phyloP scores from a whole-genome alignment of 2,329 filamentous ascomycete genomes.

The Pyrenochaeta sp. region DNA sequence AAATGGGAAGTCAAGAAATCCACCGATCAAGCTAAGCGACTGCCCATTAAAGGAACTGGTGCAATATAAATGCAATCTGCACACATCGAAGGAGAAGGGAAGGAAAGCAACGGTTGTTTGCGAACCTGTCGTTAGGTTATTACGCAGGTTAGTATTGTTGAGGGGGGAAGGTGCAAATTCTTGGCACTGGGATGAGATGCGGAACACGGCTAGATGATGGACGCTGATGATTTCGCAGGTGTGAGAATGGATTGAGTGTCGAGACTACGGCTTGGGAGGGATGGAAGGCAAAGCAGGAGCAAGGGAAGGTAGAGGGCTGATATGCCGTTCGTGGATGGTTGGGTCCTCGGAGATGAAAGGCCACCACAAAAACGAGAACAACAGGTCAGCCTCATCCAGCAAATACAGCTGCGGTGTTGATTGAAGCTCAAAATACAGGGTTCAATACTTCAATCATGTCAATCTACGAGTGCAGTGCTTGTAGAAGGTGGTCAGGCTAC shows the following conservation, averaged over 20 bases:
- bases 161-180: neutral
- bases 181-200: conserved; percentile 12
- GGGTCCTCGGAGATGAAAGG: neutral
- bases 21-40: conserved; percentile 60
- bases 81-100: conserved; percentile 45
- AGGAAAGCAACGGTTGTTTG: conserved; percentile 59
- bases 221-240: conserved; percentile 43
- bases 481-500: neutral
- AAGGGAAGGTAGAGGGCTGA: conserved; percentile 26
- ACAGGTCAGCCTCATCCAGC: neutral
- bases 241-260: conserved; percentile 64
- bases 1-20: conserved; percentile 62
- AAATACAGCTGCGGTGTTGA: neutral
- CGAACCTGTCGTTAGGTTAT: conserved; percentile 65
- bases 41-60: conserved; percentile 67
- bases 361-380: neutral
- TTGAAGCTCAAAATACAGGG: neutral
- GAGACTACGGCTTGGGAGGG: conserved; percentile 70
- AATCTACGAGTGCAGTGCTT: neutral
- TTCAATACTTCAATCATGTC: neutral
- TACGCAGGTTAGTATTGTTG: conserved; percentile 61
- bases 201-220: conserved; percentile 14
- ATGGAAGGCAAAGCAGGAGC: conserved; percentile 41
- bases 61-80: conserved; percentile 69
- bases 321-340: neutral